These are phyloP conservation scores for Entophlyctis luteolus DNA, from an alignment of 192 early-diverging fungal genomes.

Conservation along the genomic window DNA sequence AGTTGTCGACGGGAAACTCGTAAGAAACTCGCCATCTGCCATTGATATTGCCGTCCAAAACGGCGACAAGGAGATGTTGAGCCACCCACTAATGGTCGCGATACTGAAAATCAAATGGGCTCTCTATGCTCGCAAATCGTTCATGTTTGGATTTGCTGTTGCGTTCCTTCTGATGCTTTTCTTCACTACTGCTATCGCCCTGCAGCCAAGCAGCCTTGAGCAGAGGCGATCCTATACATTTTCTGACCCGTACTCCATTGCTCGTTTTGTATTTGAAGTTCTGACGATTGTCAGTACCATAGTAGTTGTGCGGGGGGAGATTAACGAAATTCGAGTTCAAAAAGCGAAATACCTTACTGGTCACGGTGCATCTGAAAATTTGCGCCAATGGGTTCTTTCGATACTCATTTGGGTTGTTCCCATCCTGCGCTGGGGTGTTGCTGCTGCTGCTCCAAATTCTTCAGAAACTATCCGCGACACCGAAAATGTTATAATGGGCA, in stretches of 20 bases:
- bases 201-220: conserved; percentile 2
- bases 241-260: background rate
- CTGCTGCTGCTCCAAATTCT: background rate
- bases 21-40: background rate
- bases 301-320: background rate
- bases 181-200: background rate
- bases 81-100: conserved; percentile 13
- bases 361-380: conserved; percentile 9
- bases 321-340: conserved; percentile 9
- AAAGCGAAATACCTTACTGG: conserved; percentile 4
- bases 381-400: conserved; percentile 17
- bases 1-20: background rate
- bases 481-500: conserved; percentile 16
- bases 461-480: background rate
- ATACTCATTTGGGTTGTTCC: background rate
- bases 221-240: conserved; percentile 5
- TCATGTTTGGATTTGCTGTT: conserved; percentile 6
- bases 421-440: conserved; percentile 9
- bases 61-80: conserved; percentile 21
- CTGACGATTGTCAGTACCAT: background rate
- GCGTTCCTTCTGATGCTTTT: background rate
- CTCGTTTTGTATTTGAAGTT: conserved; percentile 1
- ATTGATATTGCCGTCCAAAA: conserved; percentile 22
- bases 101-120: conserved; percentile 29
- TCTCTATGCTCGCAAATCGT: conserved; percentile 21